phyloP scores from a whole-genome alignment of 176 grass and related monocot genomes.

The Oryza glumipatula region DNA sequence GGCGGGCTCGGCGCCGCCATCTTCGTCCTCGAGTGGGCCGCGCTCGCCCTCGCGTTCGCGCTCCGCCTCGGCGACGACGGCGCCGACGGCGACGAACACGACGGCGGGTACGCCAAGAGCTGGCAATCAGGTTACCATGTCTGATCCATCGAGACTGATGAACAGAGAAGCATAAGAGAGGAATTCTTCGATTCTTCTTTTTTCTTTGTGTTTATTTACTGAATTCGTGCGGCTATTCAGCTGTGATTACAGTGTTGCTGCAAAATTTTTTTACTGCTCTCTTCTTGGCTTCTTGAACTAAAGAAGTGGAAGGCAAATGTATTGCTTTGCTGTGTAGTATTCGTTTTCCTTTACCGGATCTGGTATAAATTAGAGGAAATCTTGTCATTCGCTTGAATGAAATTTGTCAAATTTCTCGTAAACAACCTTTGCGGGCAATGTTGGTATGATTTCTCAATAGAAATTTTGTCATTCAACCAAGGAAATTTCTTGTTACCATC shows the following conservation, averaged over 20 bases:
- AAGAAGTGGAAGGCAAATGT: constrained; percentile 36
- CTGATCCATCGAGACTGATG: constrained; percentile 1
- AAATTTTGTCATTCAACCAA: too few relatives aligned
- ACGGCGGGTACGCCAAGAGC: constrained; percentile 50
- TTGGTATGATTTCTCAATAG: too few relatives aligned
- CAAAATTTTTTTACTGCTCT: not conserved
- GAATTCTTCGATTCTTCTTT: not conserved
- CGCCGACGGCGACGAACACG: not conserved
- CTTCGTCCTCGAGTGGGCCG: constrained; percentile 74
- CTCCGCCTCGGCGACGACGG: constrained; percentile 50
- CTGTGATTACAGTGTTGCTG: not conserved
- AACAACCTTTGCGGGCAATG: not conserved
- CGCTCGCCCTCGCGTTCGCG: constrained; percentile 66
- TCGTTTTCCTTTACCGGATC: not conserved
- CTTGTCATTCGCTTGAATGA: not conserved
- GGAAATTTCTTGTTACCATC: too few relatives aligned
- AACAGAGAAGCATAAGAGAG: not conserved
- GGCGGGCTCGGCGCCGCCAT: constrained; percentile 69
- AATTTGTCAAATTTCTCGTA: too few relatives aligned
- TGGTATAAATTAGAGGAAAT: not conserved
- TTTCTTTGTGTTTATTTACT: not conserved
- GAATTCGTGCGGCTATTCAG: not conserved
- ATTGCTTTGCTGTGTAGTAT: constrained; percentile 34
- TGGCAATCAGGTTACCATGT: constrained; percentile 73
- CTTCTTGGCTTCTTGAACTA: not conserved